Conservation (phyloP, 768 basidiomycete species). For the Amanita rimosa region DNA sequence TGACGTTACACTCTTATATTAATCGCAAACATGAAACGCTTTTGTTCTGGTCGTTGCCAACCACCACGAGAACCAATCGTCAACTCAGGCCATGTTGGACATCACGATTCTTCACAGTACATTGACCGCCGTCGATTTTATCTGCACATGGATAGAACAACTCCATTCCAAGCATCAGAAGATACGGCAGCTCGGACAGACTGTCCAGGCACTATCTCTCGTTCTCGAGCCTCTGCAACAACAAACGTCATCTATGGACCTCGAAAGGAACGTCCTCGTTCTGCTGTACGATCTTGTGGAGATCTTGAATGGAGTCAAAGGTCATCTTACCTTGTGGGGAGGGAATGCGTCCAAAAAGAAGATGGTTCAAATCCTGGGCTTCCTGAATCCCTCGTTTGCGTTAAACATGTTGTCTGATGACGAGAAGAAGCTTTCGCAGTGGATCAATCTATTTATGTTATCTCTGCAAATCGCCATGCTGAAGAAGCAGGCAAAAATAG, state of each 20-base stretch:
- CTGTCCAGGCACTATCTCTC: not conserved
- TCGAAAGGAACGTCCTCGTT: not conserved
- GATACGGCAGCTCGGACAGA: not conserved
- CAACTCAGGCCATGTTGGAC: not conserved
- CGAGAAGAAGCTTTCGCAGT: conserved; percentile 12
- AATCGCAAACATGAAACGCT: not conserved
- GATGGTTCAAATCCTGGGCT: conserved; percentile 8
- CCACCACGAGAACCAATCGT: not conserved
- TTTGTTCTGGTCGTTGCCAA: not conserved
- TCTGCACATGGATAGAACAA: conserved; percentile 1
- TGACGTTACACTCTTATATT: too few relatives aligned
- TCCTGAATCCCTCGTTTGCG: conserved; percentile 12
- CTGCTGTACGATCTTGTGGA: conserved; percentile 12
- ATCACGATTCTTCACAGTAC: not conserved
- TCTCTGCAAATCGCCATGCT: conserved; percentile 1
- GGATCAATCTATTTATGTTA: conserved; percentile 13
- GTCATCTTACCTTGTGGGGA: conserved; percentile 11
- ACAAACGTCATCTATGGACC: not conserved
- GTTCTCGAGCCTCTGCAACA: not conserved
- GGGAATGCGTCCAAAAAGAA: conserved; percentile 8
- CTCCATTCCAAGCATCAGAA: conserved; percentile 3
- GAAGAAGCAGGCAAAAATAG: not conserved
- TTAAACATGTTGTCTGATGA: conserved; percentile 14
- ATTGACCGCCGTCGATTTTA: not conserved
- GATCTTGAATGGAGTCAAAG: conserved; percentile 11